A percentile compares a stretch with the other conserved stretches of the same genome.
phyloP scores from a whole-genome alignment of 225 moss, liverwort and hornwort species.

The Ulota crispa region DNA sequence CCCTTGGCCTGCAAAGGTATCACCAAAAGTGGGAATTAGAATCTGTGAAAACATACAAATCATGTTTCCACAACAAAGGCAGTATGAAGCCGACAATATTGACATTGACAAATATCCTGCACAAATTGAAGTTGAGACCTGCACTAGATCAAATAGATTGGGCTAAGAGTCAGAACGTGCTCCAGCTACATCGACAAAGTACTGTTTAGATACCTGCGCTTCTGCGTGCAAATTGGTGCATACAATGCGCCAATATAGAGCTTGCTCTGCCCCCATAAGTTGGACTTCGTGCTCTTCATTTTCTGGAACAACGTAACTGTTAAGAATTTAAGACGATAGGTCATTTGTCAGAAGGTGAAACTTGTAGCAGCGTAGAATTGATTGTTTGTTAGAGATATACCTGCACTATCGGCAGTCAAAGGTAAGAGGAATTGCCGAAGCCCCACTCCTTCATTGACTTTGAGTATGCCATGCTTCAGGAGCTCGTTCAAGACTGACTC shows the following conservation, averaged over 20 bases:
- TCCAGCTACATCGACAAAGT: constrained; percentile 1
- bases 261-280: constrained; percentile 79
- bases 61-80: background rate
- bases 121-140: background rate
- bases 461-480: constrained; percentile 60
- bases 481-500: constrained; percentile 74
- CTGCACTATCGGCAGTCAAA: constrained; percentile 42
- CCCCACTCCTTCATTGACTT: constrained; percentile 54
- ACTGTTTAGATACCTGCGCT: constrained; percentile 55
- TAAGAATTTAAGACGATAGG: constrained; percentile 9
- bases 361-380: constrained; percentile 7
- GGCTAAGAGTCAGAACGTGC: constrained; percentile 8
- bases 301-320: constrained; percentile 37
- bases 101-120: constrained; percentile 8
- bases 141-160: background rate
- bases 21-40: background rate
- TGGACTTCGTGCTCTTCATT: constrained; percentile 47
- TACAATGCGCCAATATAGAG: constrained; percentile 80
- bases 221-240: constrained; percentile 67
- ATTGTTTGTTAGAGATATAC: constrained; percentile 25
- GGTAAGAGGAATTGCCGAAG: constrained; percentile 71
- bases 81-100: constrained; percentile 13
- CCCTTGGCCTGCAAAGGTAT: constrained; percentile 64
- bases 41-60: background rate
- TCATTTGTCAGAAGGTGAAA: constrained; percentile 8